Evolutionary conservation across 495 filamentous ascomycete genomes (phyloP).

Genomic region (Immersiella caudata): DNA sequence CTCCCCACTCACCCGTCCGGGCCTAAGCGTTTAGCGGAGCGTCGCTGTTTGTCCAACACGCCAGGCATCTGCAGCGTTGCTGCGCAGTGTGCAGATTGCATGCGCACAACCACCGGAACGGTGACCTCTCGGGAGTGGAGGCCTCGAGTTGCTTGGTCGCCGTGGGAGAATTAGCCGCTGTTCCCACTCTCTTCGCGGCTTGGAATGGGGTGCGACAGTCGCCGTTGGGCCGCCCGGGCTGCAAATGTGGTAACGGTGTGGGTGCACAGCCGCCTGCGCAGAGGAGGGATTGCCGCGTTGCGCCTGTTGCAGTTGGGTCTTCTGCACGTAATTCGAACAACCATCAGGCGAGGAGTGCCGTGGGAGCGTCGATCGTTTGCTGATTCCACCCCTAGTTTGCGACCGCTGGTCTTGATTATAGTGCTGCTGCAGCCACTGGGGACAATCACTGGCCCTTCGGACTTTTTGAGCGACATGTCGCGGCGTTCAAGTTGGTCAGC

Average conservation of each 20-base stretch:
- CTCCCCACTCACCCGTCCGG: neutral
- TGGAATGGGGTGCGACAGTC: neutral
- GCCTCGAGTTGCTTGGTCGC: conserved; percentile 4
- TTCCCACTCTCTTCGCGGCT: conserved; percentile 7
- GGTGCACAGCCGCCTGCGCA: conserved; percentile 1
- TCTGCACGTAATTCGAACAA: conserved; percentile 3
- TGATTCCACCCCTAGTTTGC: neutral
- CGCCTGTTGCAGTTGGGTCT: neutral
- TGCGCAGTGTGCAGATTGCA: conserved; percentile 11
- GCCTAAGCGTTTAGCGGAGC: neutral
- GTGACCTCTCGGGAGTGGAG: conserved; percentile 1
- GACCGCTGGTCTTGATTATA: no score
- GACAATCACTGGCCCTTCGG: no score
- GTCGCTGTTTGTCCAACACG: neutral
- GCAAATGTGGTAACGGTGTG: neutral
- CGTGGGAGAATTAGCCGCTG: conserved; percentile 10
- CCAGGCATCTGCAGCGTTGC: neutral
- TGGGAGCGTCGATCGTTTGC: neutral
- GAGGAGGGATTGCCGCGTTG: conserved; percentile 5
- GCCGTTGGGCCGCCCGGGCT: neutral
- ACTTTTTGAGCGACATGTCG: no score
- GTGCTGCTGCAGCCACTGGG: no score
- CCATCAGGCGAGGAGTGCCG: neutral
- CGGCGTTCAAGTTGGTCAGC: no score
- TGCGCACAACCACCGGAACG: conserved; percentile 9